Percentiles rank a stretch among this genome's conserved stretches.
phyloP scores from a whole-genome alignment of 495 filamentous ascomycete genomes.

The Acidomyces sp. region DNA sequence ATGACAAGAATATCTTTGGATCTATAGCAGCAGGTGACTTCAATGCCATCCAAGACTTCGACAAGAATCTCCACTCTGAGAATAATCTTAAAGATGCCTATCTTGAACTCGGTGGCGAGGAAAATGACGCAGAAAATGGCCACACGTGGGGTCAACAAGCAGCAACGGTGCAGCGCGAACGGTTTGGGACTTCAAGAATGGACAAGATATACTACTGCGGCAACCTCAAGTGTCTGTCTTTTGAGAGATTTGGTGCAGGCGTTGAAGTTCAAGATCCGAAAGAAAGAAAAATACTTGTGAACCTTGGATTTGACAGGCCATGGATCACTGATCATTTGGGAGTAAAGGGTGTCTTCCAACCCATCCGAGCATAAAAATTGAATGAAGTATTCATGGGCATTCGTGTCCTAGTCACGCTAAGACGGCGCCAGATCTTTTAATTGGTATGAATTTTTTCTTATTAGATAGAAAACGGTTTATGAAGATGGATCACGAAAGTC shows the following conservation, averaged over 20 bases:
- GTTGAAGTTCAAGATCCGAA: conserved; percentile 22
- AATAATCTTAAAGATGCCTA: conserved; percentile 41
- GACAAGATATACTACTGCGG: conserved; percentile 39
- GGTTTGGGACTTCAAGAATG: conserved; percentile 37
- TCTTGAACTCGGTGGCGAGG: conserved; percentile 37
- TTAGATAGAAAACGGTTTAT: too few relatives aligned
- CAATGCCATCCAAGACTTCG: conserved; percentile 44
- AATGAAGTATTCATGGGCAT: too few relatives aligned
- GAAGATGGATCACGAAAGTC: too few relatives aligned
- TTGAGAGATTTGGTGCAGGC: conserved; percentile 33
- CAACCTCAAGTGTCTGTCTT: conserved; percentile 23
- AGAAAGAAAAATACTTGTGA: conserved; percentile 15
- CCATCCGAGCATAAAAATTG: too few relatives aligned
- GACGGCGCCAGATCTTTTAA: too few relatives aligned
- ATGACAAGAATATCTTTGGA: conserved; percentile 19
- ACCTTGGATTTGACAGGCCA: conserved; percentile 23
- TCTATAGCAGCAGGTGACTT: conserved; percentile 38
- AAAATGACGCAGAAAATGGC: conserved; percentile 35
- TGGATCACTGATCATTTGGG: conserved; percentile 43
- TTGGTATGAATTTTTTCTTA: too few relatives aligned
- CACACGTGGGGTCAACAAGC: conserved; percentile 47
- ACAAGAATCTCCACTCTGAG: conserved; percentile 33
- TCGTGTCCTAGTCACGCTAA: too few relatives aligned
- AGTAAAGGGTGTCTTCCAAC: conserved; percentile 26
- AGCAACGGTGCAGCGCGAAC: conserved; percentile 20